Percentiles rank a stretch among this genome's conserved stretches.
phyloP scores from a whole-genome alignment of 2,329 filamentous ascomycete species.

The Scytalidium lignicola region DNA sequence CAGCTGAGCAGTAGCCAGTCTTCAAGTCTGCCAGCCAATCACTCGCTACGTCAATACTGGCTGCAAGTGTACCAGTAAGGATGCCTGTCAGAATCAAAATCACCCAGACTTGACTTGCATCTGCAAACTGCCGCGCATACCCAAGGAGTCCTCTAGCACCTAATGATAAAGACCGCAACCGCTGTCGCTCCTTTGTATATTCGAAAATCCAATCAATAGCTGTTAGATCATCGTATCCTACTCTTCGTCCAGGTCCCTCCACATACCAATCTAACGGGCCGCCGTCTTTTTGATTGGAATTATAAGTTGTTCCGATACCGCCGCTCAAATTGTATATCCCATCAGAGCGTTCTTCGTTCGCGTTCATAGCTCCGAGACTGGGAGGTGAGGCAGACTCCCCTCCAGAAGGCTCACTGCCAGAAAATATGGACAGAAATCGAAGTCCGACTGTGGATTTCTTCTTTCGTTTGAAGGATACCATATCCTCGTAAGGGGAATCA shows the following conservation, averaged over 20 bases:
- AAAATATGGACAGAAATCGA: slow-evolving; percentile 22
- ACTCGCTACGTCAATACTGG: slow-evolving; percentile 81
- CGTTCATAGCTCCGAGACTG: slow-evolving; percentile 14
- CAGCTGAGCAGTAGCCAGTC: slow-evolving; percentile 75
- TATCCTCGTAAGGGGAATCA: slow-evolving; percentile 49
- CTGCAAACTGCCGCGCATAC: slow-evolving; percentile 66
- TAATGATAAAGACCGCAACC: slow-evolving; percentile 70
- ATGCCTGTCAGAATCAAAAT: slow-evolving; percentile 82
- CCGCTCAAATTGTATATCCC: slow-evolving; percentile 12
- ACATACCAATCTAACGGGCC: slow-evolving; percentile 73
- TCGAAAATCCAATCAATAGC: slow-evolving; percentile 99
- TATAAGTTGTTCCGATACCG: slow-evolving; percentile 9
- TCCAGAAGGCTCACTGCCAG: slow-evolving; percentile 14
- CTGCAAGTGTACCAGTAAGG: slow-evolving; percentile 77
- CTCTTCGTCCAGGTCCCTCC: slow-evolving; percentile 81
- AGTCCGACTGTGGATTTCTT: slow-evolving; percentile 36
- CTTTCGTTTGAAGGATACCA: slow-evolving; percentile 68
- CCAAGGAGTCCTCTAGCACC: slow-evolving; percentile 67
- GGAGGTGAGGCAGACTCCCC: slow-evolving; percentile 20
- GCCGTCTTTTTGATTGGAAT: slow-evolving; percentile 37
- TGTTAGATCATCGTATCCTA: slow-evolving; percentile 92
- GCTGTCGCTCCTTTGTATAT: slow-evolving; percentile 91
- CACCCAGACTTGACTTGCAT: slow-evolving; percentile 88
- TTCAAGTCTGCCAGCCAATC: slow-evolving; percentile 95
- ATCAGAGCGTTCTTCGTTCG: slow-evolving; percentile 8